Evolutionary conservation across 257 asterid species (phyloP), one percentile per base, ranked within the genome.

Genomic region (Voacanga thouarsii): DNA sequence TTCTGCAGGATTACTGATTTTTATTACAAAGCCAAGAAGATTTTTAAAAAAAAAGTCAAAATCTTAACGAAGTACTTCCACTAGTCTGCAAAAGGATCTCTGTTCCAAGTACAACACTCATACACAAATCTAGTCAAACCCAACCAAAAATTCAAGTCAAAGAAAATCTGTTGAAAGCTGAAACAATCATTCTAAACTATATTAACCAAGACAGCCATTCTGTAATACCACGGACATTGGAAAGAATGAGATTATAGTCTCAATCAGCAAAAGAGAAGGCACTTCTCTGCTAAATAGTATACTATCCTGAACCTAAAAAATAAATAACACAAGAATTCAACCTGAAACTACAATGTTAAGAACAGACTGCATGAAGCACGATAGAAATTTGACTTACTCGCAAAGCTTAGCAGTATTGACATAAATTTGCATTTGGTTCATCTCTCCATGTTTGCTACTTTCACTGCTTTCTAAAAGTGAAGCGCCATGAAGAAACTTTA

Each of bases 401-500:
- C 89, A 91, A 74, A 91, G 92, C 86, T 87, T 89, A 74, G 98
- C 98, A 71, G 96, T 84, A 80, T 83, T 82, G 66, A 84, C 80
- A 83, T 90, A 93, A 75, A 87, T 84, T 74, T 91, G 97, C 84
- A 90, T 73, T 44, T 89, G 93, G 73, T 88, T 89, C 79, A 85
- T 82, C 86, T 90, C 96, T 83, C 86, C 67, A 37, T 80, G 85
- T 80, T 89, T 89, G 84, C 82, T 79, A 75, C 82, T 85, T 65
- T 85, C 96, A 71, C 76, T 87, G 69, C 86, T 84, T 82, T 95
- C 99, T 65, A 88, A 80, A 83, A 91, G 97, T 59, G 94, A 86
- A 85, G 98, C 99, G 4, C 94, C 97, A 3, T 85, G 90, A 82
- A 95, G 97, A 87, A 86, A 93, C 89, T 89, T 86, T 30, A 95